These are phyloP conservation scores for Solanum bukasovii DNA, from an alignment of 257 asterid genomes.

Conservation along the genomic window DNA sequence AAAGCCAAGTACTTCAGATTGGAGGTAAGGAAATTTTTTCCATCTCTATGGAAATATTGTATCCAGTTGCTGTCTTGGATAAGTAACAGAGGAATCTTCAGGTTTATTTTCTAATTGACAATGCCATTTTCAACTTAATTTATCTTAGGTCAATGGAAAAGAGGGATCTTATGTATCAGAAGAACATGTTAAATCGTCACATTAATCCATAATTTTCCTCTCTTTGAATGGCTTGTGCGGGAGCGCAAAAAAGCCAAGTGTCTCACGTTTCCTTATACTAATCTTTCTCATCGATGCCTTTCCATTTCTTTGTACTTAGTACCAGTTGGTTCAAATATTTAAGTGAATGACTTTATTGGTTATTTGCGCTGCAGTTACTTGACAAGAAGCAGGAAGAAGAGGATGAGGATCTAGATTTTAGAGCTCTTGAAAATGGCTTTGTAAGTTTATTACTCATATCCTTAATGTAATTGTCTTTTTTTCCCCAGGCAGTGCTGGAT, in stretches of 20 bases:
- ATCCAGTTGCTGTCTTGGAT: not conserved
- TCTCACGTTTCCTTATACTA: not conserved
- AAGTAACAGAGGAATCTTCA: not conserved
- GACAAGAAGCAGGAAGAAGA: slow-evolving; percentile 62
- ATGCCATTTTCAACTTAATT: not conserved
- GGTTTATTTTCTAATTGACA: not conserved
- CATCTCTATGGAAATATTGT: not conserved
- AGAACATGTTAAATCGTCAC: not conserved
- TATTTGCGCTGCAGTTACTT: slow-evolving; percentile 39
- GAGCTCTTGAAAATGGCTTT: slow-evolving; percentile 77
- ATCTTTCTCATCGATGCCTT: not conserved
- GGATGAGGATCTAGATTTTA: slow-evolving; percentile 71
- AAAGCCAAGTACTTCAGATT: slow-evolving; percentile 61
- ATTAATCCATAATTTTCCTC: not conserved
- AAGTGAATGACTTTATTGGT: not conserved
- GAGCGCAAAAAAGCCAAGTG: not conserved
- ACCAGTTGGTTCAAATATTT: not conserved
- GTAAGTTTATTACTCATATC: slow-evolving; percentile 33
- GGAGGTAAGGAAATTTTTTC: slow-evolving; percentile 38
- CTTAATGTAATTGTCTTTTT: not conserved
- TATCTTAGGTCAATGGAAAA: not conserved
- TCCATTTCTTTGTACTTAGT: not conserved
- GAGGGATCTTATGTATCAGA: not conserved
- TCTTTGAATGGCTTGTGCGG: not conserved
- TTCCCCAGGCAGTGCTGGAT: not conserved